Conservation (phyloP, 2,329 filamentous ascomycete species). For the Chaetomium olivaceum region DNA sequence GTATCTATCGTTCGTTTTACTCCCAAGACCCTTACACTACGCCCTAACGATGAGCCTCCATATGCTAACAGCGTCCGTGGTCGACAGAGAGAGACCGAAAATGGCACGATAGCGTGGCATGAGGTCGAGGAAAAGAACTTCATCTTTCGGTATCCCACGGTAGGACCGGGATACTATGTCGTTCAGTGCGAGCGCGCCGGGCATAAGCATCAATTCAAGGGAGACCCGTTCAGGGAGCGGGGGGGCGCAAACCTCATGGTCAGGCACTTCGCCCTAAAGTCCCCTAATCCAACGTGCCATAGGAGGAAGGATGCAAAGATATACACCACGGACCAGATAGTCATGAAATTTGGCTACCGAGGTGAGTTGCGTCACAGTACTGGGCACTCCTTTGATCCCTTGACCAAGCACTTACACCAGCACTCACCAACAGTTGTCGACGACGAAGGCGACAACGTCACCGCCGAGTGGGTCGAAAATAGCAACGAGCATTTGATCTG, state of each 20-base stretch:
- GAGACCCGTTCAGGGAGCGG: neutral
- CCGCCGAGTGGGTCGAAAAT: neutral
- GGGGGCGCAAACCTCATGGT: neutral
- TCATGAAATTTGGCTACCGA: slow-evolving; percentile 1
- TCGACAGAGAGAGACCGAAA: neutral
- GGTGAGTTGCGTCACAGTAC: neutral
- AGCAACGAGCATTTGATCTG: neutral
- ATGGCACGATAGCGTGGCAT: neutral
- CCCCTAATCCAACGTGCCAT: neutral
- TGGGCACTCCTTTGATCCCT: neutral
- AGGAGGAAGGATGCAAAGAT: neutral
- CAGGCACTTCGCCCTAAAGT: neutral
- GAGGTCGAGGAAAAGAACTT: slow-evolving; percentile 13
- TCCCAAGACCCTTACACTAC: neutral
- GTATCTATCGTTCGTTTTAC: neutral
- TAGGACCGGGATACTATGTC: neutral
- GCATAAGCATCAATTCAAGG: neutral
- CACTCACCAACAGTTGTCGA: neutral
- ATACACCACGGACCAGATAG: neutral
- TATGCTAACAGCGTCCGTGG: neutral
- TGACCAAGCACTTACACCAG: neutral
- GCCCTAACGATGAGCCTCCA: neutral
- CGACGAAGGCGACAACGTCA: neutral
- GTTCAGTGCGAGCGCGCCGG: slow-evolving; percentile 4
- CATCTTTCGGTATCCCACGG: slow-evolving; percentile 4